Conservation (phyloP, 208 protist species). For the Acanthamoeba royreba region DNA sequence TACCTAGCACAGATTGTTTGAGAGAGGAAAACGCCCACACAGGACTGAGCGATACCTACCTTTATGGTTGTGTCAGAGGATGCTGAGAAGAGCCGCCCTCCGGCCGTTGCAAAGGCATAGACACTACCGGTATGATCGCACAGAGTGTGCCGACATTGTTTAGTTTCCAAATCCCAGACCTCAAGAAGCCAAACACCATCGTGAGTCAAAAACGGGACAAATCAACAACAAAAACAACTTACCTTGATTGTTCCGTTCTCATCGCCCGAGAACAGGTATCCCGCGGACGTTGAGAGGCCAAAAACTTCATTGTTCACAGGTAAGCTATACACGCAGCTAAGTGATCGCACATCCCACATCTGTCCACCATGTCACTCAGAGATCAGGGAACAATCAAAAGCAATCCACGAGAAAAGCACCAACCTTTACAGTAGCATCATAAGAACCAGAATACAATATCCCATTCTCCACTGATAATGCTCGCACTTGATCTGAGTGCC, state of each 20-base stretch:
- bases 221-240: not conserved
- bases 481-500: conserved; percentile 5
- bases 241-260: conserved; percentile 46
- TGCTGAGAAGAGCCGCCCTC: not conserved
- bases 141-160: not conserved
- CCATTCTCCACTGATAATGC: not conserved
- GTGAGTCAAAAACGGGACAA: not conserved
- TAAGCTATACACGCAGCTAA: not conserved
- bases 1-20: too few relatives aligned
- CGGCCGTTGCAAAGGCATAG: not conserved
- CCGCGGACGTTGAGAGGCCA: not conserved
- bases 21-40: too few relatives aligned
- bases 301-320: conserved; percentile 33
- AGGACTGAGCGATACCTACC: too few relatives aligned
- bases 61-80: conserved; percentile 25
- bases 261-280: not conserved
- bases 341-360: conserved; percentile 3
- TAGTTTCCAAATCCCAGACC: not conserved
- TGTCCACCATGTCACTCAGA: not conserved
- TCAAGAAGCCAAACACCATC: not conserved
- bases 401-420: not conserved
- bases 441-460: not conserved
- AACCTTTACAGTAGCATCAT: conserved; percentile 29
- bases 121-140: conserved; percentile 41
- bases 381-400: not conserved